These are phyloP conservation scores for Colletotrichum cordylinicola DNA, from an alignment of 2,329 filamentous ascomycete species.

Conservation along the genomic window DNA sequence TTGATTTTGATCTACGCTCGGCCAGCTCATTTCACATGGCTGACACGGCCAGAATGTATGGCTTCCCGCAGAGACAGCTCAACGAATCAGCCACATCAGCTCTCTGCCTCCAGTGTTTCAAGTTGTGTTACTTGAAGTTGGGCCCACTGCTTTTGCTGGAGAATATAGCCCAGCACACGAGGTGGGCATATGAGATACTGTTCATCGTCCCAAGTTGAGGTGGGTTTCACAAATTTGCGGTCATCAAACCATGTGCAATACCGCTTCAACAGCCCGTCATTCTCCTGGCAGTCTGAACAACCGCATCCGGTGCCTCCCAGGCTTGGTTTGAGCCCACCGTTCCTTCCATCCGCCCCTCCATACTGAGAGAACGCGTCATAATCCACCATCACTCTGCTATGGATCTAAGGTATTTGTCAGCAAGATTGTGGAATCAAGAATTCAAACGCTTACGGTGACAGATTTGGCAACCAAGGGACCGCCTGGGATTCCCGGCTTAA, in stretches of 20 bases:
- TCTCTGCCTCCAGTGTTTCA: background rate
- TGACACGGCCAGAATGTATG: background rate
- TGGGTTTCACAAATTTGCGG: background rate
- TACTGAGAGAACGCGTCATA: background rate
- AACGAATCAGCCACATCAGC: background rate
- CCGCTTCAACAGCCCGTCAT: background rate
- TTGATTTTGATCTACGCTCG: background rate
- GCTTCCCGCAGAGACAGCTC: background rate
- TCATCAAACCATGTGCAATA: background rate
- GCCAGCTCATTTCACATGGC: background rate
- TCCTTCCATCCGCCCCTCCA: background rate
- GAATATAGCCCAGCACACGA: constrained; percentile 18
- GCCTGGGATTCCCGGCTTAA: background rate
- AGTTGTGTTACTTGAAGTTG: constrained; percentile 4
- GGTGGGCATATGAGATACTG: constrained; percentile 21
- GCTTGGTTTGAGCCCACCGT: background rate
- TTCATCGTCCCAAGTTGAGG: background rate
- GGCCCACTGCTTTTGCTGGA: constrained; percentile 20
- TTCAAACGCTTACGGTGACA: background rate
- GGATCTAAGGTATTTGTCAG: background rate
- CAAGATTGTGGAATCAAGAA: background rate
- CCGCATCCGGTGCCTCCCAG: background rate
- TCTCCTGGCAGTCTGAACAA: background rate
- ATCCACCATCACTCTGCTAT: background rate
- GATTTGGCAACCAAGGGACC: background rate